Base-by-base conservation (phyloP, 768 basidiomycete genomes). In the Suillus clintonianus region DNA sequence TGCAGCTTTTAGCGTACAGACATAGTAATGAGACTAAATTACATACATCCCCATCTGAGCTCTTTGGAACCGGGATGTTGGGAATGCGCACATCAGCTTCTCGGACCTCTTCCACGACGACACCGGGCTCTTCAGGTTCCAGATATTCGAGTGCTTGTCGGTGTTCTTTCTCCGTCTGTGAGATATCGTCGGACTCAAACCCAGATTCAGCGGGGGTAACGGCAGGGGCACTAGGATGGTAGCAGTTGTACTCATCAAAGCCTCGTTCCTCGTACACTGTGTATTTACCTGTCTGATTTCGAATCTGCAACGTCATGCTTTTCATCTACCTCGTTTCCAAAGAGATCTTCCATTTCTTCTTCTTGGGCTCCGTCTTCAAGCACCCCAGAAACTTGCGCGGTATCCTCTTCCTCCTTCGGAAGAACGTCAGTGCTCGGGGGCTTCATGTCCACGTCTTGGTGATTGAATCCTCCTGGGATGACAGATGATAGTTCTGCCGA, bases 31-130 rank as follows among this genome's bases (percentile, higher is more conserved):
- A 30, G 60, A 62, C 42, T 56, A 41, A 36, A 58, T 56, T 15
- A 71, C 88, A 80, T 74, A 96, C 96, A 72, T 91, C 85, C 61
- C 89, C 89, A 73, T 95, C 90, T 63, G 91, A 90, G 66, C 88
- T 89, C 69, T 84, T 85, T 59, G 94, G 90, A 27, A 90, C 84
- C 13, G 92, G 92, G 27, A 95, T 83, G 71, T 97, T 96, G n/a
- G 94, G 95, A 68, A 97, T 88, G 36, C 85, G 81, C 51, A 94
- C 86, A 58, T 89, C 79, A 17, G 90, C 91, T 68, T 92, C 90
- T 30, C 79, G 74, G 62, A 84, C 80, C 56, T 86, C 82, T 63
- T 83, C 84, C 1, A 85, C 75, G 9, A 86, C 78, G 62, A 85
- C 84, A 36, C 79, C 81, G 5, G 87, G 84, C 65, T 84, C 83